Evolutionary conservation across 306 rosid genomes (phyloP).

Genomic region (Phaseolus lunatus): DNA sequence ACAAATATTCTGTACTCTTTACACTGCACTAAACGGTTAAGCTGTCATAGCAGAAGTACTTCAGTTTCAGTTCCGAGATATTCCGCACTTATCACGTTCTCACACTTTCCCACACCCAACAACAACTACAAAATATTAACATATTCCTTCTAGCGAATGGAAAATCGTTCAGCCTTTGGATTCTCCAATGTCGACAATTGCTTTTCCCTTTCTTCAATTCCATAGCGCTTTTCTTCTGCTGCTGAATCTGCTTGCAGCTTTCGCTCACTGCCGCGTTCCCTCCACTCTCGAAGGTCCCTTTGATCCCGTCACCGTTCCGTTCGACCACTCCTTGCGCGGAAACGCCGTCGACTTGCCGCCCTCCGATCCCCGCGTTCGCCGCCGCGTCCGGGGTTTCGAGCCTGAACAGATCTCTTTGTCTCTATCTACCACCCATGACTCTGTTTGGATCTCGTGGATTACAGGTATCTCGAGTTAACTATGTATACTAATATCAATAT

Average conservation of each 20-base stretch:
- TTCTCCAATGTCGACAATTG: background rate
- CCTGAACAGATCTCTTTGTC: slow-evolving; percentile 89
- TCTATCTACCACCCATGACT: slow-evolving; percentile 64
- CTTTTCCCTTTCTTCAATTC: background rate
- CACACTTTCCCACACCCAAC: background rate
- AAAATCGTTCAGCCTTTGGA: background rate
- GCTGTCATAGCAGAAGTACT: background rate
- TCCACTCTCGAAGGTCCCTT: slow-evolving; percentile 85
- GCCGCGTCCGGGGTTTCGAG: slow-evolving; percentile 58
- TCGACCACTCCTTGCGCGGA: slow-evolving; percentile 63
- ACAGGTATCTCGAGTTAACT: slow-evolving; percentile 55
- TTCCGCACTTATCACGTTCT: background rate
- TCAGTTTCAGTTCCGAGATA: background rate
- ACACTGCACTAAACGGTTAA: no score
- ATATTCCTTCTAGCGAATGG: background rate
- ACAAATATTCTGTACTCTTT: no score
- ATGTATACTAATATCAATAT: background rate
- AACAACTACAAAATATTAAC: background rate
- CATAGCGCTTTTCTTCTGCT: background rate
- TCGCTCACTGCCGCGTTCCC: slow-evolving; percentile 50
- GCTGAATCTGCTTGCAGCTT: slow-evolving; percentile 21
- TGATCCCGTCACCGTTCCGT: slow-evolving; percentile 67
- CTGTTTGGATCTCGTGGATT: slow-evolving; percentile 87
- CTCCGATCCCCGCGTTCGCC: slow-evolving; percentile 69
- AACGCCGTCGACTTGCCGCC: slow-evolving; percentile 72